Base-by-base conservation (phyloP, 805 yeast genomes). In the Myxozyma melibiosi region DNA sequence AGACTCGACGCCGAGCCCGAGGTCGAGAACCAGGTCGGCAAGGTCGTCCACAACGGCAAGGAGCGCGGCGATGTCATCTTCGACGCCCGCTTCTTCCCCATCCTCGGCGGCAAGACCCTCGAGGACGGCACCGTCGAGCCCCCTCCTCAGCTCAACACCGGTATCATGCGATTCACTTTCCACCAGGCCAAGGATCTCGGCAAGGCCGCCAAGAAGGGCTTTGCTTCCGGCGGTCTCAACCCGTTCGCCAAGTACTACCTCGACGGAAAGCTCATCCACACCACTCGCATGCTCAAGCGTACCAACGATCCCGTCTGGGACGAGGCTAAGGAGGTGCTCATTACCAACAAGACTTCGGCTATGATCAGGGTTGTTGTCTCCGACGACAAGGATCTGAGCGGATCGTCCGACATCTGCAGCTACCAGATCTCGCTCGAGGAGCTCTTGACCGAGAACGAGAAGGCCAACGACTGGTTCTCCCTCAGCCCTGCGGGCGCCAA, bases 141-240 rank as follows among this genome's bases (percentile, higher is more conserved):
- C 46, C 88, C 95, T 44, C 96, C 96, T 43, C 97, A 90, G 64
- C 81, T 89, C 70, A 92, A 92, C 74, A 90, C 97, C 14, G 99
- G 99, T 79, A 84, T 95, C 66, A 83, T 86, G 20, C 79, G 84
- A 66, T 74, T 92, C 64, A 86, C 84, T 58, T 72, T 88, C 46
- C 68, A 76, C 30, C 87, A 83, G 64, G 85, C 87, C 25, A 82
- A 89, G 73, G 81, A 74, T 42, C 68, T 76, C 14, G 80, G 76
- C 57, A 70, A 74, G 39, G 65, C 68, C 22, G 62, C 68, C 50
- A 66, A 72, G 25, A 55, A 53, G 41, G 53, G 57, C 16, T 44
- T 46, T 14, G 63, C 72, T 41, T 81, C 79, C 28, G 83, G 82
- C 25, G 82, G 83, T 55, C 75, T 80, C 6, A 73, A 88, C 4